phyloP scores from a whole-genome alignment of 345 rosid species.

The Salix suchowensis region DNA sequence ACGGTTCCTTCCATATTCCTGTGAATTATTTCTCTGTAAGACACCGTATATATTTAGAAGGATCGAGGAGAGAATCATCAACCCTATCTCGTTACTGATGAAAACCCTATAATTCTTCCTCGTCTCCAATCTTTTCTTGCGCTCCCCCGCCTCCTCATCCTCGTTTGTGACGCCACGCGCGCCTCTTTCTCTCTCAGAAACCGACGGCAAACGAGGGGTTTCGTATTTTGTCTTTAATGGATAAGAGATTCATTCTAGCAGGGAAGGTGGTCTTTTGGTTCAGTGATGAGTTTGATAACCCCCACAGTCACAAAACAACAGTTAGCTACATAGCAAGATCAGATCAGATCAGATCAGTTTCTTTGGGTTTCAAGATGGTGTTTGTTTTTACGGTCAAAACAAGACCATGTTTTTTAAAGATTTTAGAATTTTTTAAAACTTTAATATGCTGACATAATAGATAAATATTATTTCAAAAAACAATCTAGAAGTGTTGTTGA shows the following conservation, averaged over 20 bases:
- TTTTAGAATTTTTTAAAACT: no score
- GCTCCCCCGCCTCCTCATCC: constrained; percentile 15
- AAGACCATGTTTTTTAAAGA: no score
- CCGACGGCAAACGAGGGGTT: constrained; percentile 4
- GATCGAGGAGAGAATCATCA: constrained; percentile 19
- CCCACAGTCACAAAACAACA: constrained; percentile 21
- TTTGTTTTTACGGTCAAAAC: no score
- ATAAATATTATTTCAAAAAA: no score
- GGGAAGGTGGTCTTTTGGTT: not conserved
- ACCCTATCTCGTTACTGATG: constrained; percentile 36
- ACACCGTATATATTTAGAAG: constrained; percentile 8
- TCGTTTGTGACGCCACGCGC: constrained; percentile 30
- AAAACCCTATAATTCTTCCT: constrained; percentile 1
- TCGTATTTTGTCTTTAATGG: no score
- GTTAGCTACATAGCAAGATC: not conserved
- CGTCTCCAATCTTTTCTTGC: constrained; percentile 20
- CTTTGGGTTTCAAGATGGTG: not conserved
- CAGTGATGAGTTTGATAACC: not conserved
- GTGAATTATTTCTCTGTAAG: not conserved
- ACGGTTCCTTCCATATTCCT: constrained; percentile 23
- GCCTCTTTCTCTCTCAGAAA: constrained; percentile 5
- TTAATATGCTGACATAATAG: no score
- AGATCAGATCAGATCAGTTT: constrained; percentile 17
- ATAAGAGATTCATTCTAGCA: not conserved
- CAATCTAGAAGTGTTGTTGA: no score